A percentile compares a stretch with the other conserved stretches of the same genome.
phyloP scores from a whole-genome alignment of 768 basidiomycete genomes.

The Fomitopsis serialis region DNA sequence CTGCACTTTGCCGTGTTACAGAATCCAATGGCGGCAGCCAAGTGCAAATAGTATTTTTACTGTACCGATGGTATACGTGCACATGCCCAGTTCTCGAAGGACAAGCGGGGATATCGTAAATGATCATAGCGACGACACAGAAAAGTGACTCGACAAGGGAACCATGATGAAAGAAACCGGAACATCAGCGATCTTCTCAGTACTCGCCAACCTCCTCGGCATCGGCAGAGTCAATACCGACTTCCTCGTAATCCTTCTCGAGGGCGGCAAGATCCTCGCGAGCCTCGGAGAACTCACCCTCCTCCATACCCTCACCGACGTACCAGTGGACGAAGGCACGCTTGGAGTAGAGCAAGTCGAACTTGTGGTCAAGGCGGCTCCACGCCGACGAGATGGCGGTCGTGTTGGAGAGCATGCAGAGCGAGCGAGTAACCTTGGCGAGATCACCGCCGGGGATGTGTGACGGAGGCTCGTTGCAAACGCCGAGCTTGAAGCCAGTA shows the following conservation, averaged over 20 bases:
- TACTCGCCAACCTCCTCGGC: conserved; percentile 47
- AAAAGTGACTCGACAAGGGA: conserved; percentile 21
- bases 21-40: background rate
- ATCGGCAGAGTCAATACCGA: conserved; percentile 49
- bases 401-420: conserved; percentile 79
- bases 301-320: conserved; percentile 77
- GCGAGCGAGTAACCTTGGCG: conserved; percentile 67
- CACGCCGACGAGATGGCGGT: conserved; percentile 70
- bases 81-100: conserved; percentile 16
- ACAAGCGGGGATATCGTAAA: conserved; percentile 25
- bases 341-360: conserved; percentile 71
- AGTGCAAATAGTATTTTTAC: background rate
- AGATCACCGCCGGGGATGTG: conserved; percentile 73
- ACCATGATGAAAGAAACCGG: conserved; percentile 18
- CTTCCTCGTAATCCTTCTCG: conserved; percentile 95
- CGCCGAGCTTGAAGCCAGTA: conserved; percentile 75
- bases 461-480: conserved; percentile 76
- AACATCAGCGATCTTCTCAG: conserved; percentile 22
- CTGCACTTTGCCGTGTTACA: too few relatives aligned
- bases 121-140: conserved; percentile 23
- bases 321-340: conserved; percentile 55
- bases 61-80: conserved; percentile 27
- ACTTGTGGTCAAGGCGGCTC: conserved; percentile 76
- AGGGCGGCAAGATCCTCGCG: conserved; percentile 99
- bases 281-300: conserved; percentile 98